These are phyloP conservation scores for Melanogaster broomeanus DNA, from an alignment of 768 basidiomycete genomes.

Conservation along the genomic window DNA sequence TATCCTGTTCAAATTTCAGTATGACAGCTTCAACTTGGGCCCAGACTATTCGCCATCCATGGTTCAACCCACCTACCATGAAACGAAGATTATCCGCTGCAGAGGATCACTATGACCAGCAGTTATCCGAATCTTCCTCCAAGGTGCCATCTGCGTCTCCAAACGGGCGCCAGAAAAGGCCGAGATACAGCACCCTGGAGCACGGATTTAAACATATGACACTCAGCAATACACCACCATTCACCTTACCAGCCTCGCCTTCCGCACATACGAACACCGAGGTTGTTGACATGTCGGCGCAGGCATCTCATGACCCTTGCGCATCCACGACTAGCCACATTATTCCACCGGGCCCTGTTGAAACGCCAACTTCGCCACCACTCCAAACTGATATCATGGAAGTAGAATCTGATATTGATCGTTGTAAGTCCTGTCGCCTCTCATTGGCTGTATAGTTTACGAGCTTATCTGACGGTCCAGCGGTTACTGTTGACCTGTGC, in stretches of 20 bases:
- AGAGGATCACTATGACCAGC: conserved; percentile 20
- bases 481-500: neutral
- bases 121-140: conserved; percentile 5
- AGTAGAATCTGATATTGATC: conserved; percentile 67
- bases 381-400: conserved; percentile 68
- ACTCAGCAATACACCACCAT: conserved; percentile 16
- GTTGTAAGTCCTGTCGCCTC: conserved; percentile 41
- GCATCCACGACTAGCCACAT: conserved; percentile 11
- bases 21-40: conserved; percentile 42
- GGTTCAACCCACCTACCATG: conserved; percentile 40
- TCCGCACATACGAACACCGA: conserved; percentile 3
- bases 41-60: conserved; percentile 42
- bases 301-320: neutral
- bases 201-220: conserved; percentile 56
- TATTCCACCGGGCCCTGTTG: conserved; percentile 39
- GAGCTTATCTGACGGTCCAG: neutral
- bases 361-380: conserved; percentile 39
- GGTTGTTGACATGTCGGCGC: conserved; percentile 21
- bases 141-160: conserved; percentile 30
- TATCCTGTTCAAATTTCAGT: too few relatives aligned
- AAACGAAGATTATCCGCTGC: conserved; percentile 39
- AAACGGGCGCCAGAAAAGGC: conserved; percentile 51
- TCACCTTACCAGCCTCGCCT: conserved; percentile 2
- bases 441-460: neutral
- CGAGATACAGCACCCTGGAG: conserved; percentile 52